Conservation (phyloP, 495 filamentous ascomycete genomes). For the Penicillium psychrofluorescens region DNA sequence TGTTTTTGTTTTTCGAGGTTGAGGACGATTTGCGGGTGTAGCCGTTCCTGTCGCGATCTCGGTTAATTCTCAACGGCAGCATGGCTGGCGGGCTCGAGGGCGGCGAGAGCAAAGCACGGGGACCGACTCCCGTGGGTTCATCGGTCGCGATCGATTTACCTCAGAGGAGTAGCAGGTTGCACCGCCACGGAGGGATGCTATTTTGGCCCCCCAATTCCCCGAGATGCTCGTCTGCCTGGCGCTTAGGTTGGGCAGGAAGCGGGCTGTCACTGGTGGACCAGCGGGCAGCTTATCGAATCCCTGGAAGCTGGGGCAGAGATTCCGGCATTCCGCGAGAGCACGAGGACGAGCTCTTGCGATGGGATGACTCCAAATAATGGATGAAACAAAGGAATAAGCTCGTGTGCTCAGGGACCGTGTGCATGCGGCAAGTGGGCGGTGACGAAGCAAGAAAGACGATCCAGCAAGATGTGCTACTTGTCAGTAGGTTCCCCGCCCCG, state of each 20-base stretch:
- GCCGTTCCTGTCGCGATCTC: conserved; percentile 27
- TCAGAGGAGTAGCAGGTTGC: background rate
- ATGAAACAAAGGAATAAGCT: no score
- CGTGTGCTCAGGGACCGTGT: no score
- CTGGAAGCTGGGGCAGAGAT: no score
- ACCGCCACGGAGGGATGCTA: conserved; percentile 9
- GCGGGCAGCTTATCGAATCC: no score
- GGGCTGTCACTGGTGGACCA: background rate
- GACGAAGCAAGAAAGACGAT: no score
- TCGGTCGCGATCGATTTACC: conserved; percentile 8
- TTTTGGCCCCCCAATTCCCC: conserved; percentile 7
- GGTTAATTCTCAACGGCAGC: conserved; percentile 39
- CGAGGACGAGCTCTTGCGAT: no score
- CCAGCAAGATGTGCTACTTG: no score
- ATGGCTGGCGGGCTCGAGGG: conserved; percentile 17
- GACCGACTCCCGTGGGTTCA: conserved; percentile 10
- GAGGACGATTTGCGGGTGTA: conserved; percentile 22
- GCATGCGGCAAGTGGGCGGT: no score
- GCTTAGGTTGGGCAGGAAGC: conserved; percentile 23
- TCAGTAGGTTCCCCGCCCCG: no score
- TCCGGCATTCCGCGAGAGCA: no score
- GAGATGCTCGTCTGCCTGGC: conserved; percentile 22
- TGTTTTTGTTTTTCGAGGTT: conserved; percentile 22
- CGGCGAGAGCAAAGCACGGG: no score
- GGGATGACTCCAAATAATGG: no score